Conservation (phyloP, 768 basidiomycete genomes). For the Lentinula sp. region DNA sequence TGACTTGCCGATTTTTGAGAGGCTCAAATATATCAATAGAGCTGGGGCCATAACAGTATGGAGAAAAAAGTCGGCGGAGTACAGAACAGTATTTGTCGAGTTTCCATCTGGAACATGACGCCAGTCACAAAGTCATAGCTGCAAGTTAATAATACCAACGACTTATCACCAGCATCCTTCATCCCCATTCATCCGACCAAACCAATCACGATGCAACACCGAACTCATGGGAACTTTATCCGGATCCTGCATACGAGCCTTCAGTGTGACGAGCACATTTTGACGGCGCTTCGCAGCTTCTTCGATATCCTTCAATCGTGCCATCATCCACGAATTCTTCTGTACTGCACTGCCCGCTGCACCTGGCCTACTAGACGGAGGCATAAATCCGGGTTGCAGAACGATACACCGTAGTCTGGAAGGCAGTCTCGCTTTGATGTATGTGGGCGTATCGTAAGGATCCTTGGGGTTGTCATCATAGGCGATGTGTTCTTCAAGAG, state of each 20-base stretch:
- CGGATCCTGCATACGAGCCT: constrained; percentile 1
- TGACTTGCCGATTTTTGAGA: no score
- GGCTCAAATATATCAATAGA: no score
- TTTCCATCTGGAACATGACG: not conserved
- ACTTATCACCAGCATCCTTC: not conserved
- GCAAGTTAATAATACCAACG: not conserved
- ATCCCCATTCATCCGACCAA: constrained; percentile 3
- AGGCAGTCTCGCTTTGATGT: not conserved
- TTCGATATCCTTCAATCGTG: not conserved
- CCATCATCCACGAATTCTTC: constrained; percentile 4
- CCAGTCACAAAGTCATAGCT: not conserved
- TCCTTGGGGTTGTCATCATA: not conserved
- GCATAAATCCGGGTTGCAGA: constrained; percentile 1
- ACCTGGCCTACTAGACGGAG: not conserved
- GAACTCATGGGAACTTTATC: not conserved
- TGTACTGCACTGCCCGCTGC: not conserved
- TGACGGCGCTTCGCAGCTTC: not conserved
- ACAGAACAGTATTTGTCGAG: no score
- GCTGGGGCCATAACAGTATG: no score
- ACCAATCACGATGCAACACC: not conserved
- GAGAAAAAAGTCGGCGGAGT: no score
- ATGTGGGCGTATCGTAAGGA: not conserved
- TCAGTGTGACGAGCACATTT: not conserved
- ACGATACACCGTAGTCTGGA: not conserved
- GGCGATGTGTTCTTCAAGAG: not conserved